These are phyloP conservation scores for Diplocarpon mali DNA, from an alignment of 2,329 filamentous ascomycete genomes.

Conservation along the genomic window DNA sequence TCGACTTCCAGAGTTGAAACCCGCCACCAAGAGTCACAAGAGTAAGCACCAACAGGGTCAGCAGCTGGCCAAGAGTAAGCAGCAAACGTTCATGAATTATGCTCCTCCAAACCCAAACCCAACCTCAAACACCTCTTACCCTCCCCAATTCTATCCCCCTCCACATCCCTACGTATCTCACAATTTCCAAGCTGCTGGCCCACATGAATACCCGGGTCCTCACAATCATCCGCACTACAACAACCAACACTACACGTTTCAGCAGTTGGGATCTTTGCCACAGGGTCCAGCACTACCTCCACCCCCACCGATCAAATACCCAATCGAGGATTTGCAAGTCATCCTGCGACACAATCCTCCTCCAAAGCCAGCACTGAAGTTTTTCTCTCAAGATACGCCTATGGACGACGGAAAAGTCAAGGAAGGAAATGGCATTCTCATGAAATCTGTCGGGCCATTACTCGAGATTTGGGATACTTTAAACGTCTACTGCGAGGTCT, in stretches of 20 bases:
- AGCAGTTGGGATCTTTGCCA: slow-evolving; percentile 33
- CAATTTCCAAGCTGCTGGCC: slow-evolving; percentile 25
- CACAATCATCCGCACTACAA: slow-evolving; percentile 30
- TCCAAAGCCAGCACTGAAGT: slow-evolving; percentile 66
- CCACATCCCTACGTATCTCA: slow-evolving; percentile 22
- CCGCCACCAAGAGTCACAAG: slow-evolving; percentile 60
- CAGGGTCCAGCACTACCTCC: slow-evolving; percentile 46
- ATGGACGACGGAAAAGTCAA: slow-evolving; percentile 36
- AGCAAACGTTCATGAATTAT: slow-evolving; percentile 27
- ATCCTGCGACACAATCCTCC: slow-evolving; percentile 49
- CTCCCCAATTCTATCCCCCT: slow-evolving; percentile 18
- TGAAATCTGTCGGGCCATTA: slow-evolving; percentile 75
- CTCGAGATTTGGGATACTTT: slow-evolving; percentile 93
- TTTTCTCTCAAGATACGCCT: slow-evolving; percentile 56
- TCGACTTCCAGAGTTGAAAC: slow-evolving; percentile 62
- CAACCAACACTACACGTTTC: slow-evolving; percentile 35
- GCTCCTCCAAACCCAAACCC: slow-evolving; percentile 12
- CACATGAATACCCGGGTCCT: slow-evolving; percentile 24
- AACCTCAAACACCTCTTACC: slow-evolving; percentile 11
- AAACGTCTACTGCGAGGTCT: slow-evolving; percentile 96
- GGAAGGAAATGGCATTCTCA: slow-evolving; percentile 53
- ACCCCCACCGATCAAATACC: slow-evolving; percentile 78
- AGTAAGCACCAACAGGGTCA: slow-evolving; percentile 39
- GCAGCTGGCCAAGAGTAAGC: slow-evolving; percentile 30
- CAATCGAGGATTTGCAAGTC: slow-evolving; percentile 86